A percentile compares a stretch with the other conserved stretches of the same genome.
Evolutionary conservation across 2,329 filamentous ascomycete genomes (phyloP).

Genomic region (Dothidotthia symphoricarpi): DNA sequence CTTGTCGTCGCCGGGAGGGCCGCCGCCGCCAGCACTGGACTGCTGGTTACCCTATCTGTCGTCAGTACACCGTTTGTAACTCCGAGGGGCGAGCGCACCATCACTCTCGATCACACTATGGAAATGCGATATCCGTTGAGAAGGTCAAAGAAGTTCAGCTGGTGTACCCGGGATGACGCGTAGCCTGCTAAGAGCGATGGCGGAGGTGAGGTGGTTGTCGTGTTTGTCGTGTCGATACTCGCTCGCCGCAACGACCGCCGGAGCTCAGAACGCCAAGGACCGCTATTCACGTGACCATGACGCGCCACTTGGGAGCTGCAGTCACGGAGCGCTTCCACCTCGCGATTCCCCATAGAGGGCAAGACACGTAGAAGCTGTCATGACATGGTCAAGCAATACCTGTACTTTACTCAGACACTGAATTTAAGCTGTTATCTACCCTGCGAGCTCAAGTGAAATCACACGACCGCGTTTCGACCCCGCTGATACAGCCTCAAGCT

Average conservation of each 20-base stretch:
- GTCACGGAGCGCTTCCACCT: constrained; percentile 22
- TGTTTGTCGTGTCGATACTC: constrained; percentile 37
- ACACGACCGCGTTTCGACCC: background rate
- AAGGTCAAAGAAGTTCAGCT: constrained; percentile 1
- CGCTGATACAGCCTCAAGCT: too few species aligned
- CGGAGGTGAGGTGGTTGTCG: constrained; percentile 16
- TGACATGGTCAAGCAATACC: too few species aligned
- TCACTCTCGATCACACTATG: constrained; percentile 25
- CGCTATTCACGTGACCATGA: constrained; percentile 14
- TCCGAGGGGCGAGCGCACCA: constrained; percentile 31
- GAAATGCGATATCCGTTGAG: background rate
- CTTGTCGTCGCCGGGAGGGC: constrained; percentile 68
- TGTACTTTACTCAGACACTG: too few species aligned
- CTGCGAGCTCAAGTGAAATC: background rate
- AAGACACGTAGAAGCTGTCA: constrained; percentile 34
- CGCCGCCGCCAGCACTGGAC: constrained; percentile 77
- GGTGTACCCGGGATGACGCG: too few species aligned
- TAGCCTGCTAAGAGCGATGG: constrained; percentile 15
- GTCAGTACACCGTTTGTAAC: constrained; percentile 39
- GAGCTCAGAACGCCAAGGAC: constrained; percentile 19
- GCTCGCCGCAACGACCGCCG: constrained; percentile 14
- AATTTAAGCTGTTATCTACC: background rate
- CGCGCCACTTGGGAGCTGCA: too few species aligned
- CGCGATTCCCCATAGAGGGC: constrained; percentile 31
- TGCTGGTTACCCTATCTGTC: constrained; percentile 70